These are phyloP conservation scores for Ophiostoma ips DNA, from an alignment of 2,329 filamentous ascomycete species.

Conservation along the genomic window DNA sequence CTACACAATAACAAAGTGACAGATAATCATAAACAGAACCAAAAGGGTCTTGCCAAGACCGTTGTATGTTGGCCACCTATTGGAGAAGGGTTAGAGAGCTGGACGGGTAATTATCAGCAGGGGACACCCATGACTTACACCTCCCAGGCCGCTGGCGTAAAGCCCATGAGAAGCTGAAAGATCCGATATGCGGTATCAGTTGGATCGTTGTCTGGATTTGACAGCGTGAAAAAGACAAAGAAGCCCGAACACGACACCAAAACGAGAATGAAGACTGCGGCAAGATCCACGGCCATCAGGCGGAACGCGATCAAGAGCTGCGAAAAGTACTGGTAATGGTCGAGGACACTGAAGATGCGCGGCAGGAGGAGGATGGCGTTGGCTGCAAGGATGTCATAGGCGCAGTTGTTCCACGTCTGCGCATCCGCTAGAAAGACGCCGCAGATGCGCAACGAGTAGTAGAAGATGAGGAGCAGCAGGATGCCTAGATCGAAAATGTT, in stretches of 20 bases:
- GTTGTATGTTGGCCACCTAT: constrained; percentile 55
- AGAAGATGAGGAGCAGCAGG: constrained; percentile 67
- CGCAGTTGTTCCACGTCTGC: constrained; percentile 63
- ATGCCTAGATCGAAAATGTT: constrained; percentile 92
- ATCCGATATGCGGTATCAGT: constrained; percentile 73
- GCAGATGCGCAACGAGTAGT: constrained; percentile 81
- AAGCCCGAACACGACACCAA: constrained; percentile 85
- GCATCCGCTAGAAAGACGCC: constrained; percentile 71
- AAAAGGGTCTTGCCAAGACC: constrained; percentile 62
- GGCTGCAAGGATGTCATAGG: constrained; percentile 86
- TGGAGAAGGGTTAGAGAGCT: too few species aligned
- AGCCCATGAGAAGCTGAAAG: constrained; percentile 91
- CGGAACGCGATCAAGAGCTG: constrained; percentile 88
- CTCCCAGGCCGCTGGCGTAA: constrained; percentile 89
- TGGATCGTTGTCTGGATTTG: constrained; percentile 56
- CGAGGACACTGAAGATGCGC: constrained; percentile 79
- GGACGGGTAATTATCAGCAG: too few species aligned
- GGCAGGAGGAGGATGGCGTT: constrained; percentile 84
- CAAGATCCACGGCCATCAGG: constrained; percentile 81
- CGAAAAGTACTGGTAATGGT: constrained; percentile 93
- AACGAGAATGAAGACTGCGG: constrained; percentile 72
- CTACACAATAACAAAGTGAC: constrained; percentile 76
- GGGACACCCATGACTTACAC: too few species aligned
- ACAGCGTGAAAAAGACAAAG: constrained; percentile 85
- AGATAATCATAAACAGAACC: constrained; percentile 78